phyloP scores from a whole-genome alignment of 768 basidiomycete species.

The Cyclocybe cylindracea region DNA sequence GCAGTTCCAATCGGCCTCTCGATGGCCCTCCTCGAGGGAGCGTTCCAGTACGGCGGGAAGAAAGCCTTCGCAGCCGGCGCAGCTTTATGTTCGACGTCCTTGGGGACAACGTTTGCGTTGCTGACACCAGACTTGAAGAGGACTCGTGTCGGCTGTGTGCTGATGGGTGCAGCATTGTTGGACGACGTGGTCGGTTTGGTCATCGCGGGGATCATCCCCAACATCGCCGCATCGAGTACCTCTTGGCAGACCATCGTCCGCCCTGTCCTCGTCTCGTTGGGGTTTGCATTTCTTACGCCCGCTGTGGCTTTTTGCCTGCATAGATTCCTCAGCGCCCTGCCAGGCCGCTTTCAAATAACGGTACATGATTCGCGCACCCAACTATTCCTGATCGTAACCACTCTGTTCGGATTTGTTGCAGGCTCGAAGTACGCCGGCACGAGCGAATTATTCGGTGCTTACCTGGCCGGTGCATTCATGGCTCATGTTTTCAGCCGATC shows the following conservation, averaged over 20 bases:
- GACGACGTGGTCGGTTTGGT: conserved; percentile 68
- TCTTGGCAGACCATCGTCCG: conserved; percentile 43
- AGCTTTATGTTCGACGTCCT: conserved; percentile 60
- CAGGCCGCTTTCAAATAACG: not conserved
- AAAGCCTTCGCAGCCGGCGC: conserved; percentile 65
- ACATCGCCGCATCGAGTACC: conserved; percentile 28
- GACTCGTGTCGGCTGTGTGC: conserved; percentile 54
- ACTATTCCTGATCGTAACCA: conserved; percentile 37
- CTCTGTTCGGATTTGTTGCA: conserved; percentile 46
- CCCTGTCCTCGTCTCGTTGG: conserved; percentile 57
- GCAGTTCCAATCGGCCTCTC: conserved; percentile 51
- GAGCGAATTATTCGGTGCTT: conserved; percentile 64
- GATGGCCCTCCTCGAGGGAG: conserved; percentile 47
- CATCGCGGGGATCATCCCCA: conserved; percentile 53
- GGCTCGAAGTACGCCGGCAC: conserved; percentile 55
- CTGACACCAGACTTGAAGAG: conserved; percentile 47
- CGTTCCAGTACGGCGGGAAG: conserved; percentile 38
- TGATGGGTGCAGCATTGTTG: conserved; percentile 62
- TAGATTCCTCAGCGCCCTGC: not conserved
- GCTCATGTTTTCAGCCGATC: conserved; percentile 29
- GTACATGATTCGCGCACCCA: conserved; percentile 18
- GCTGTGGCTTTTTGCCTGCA: conserved; percentile 22
- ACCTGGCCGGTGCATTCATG: conserved; percentile 54
- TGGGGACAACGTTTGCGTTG: conserved; percentile 68
- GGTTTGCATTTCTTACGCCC: conserved; percentile 44